These are phyloP conservation scores for Fulvia fulva DNA, from an alignment of 2,329 filamentous ascomycete genomes.

Conservation along the genomic window DNA sequence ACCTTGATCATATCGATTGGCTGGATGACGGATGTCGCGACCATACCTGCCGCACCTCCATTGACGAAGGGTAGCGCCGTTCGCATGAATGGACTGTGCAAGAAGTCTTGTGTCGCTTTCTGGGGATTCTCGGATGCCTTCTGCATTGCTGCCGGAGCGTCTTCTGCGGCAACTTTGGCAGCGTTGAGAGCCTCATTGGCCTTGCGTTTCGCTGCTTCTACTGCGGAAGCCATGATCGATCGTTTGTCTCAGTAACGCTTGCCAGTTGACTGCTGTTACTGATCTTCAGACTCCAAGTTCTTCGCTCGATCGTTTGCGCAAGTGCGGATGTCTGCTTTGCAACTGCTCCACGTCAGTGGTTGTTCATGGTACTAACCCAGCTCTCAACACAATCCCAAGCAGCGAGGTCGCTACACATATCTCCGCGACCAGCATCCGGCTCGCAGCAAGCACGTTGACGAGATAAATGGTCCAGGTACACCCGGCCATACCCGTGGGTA, in stretches of 20 bases:
- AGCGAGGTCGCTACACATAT: background rate
- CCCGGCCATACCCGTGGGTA: background rate
- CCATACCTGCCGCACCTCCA: constrained; percentile 88
- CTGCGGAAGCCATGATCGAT: constrained; percentile 31
- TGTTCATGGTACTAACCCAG: background rate
- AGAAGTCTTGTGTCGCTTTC: constrained; percentile 53
- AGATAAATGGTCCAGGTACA: background rate
- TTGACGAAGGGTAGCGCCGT: constrained; percentile 91
- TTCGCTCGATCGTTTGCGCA: background rate
- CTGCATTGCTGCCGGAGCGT: constrained; percentile 31
- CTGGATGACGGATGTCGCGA: constrained; percentile 88
- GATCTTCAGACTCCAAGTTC: background rate
- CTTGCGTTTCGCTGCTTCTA: constrained; percentile 42
- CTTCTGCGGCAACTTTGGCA: constrained; percentile 32
- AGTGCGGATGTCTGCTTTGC: background rate
- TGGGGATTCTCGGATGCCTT: constrained; percentile 46
- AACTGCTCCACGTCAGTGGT: background rate
- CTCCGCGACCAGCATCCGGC: background rate
- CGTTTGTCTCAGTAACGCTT: background rate
- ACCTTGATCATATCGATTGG: constrained; percentile 99
- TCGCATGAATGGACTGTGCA: constrained; percentile 76
- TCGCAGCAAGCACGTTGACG: background rate
- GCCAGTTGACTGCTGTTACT: background rate
- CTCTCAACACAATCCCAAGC: background rate
- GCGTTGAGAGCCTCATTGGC: constrained; percentile 28